Conservation (phyloP, 768 basidiomycete species). For the Auriscalpium vulgare region DNA sequence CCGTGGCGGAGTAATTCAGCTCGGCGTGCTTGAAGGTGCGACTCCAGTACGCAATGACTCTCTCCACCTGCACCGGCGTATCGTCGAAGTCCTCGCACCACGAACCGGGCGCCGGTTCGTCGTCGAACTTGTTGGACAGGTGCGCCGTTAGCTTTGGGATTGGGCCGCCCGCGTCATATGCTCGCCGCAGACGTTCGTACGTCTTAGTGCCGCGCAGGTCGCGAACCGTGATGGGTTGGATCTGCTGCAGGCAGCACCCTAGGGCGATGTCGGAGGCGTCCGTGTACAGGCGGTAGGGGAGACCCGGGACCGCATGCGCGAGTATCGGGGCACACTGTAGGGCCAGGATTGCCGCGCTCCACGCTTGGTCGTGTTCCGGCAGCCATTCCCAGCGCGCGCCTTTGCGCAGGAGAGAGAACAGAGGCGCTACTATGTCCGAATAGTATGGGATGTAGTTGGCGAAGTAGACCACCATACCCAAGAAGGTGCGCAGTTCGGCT, state of each 20-base stretch:
- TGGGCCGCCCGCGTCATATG: conserved; percentile 3
- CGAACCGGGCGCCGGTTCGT: not conserved
- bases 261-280: conserved; percentile 22
- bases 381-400: conserved; percentile 18
- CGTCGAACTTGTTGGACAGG: conserved; percentile 7
- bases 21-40: conserved; percentile 18
- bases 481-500: conserved; percentile 14
- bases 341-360: conserved; percentile 20
- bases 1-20: conserved; percentile 19
- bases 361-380: conserved; percentile 20
- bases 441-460: conserved; percentile 28
- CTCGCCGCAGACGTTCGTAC: conserved; percentile 14
- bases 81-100: conserved; percentile 17
- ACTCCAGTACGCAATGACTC: conserved; percentile 21
- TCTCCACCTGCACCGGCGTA: conserved; percentile 17
- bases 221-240: conserved; percentile 16
- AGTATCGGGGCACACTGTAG: conserved; percentile 26
- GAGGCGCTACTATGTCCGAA: conserved; percentile 24
- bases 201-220: conserved; percentile 18
- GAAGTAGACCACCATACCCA: conserved; percentile 28
- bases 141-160: conserved; percentile 8
- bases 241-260: conserved; percentile 17
- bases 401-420: conserved; percentile 27
- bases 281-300: conserved; percentile 28
- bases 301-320: conserved; percentile 22